phyloP scores from a whole-genome alignment of 2,329 filamentous ascomycete genomes.

The Eutypella sp. region DNA sequence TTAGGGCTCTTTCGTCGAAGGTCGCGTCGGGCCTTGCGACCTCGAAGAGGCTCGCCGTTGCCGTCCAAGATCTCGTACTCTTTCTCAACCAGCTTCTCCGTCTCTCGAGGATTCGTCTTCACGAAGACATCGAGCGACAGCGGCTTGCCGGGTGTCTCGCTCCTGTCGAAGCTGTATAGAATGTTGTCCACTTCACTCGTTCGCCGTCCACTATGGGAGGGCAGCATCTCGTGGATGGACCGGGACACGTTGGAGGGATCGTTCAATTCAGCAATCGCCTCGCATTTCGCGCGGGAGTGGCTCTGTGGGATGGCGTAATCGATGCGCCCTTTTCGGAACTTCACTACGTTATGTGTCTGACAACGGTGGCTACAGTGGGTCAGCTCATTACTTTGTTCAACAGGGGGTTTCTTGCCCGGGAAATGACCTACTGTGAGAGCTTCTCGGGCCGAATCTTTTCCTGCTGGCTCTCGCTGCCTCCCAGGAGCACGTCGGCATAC shows the following conservation, averaged over 20 bases:
- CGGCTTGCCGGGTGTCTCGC: constrained; percentile 33
- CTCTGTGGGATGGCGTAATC: constrained; percentile 19
- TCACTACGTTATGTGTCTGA: constrained; percentile 33
- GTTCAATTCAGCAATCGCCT: constrained; percentile 30
- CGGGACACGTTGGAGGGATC: constrained; percentile 29
- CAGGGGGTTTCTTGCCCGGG: neutral
- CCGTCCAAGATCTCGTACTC: constrained; percentile 44
- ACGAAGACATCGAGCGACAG: constrained; percentile 36
- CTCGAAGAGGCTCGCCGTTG: constrained; percentile 39
- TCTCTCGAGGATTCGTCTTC: constrained; percentile 33
- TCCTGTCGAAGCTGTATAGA: constrained; percentile 40
- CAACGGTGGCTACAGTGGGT: constrained; percentile 10
- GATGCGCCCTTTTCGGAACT: constrained; percentile 19
- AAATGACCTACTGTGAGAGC: constrained; percentile 28
- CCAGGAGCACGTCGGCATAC: constrained; percentile 6
- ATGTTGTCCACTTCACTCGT: constrained; percentile 28
- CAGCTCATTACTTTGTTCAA: constrained; percentile 2
- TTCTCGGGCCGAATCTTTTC: constrained; percentile 32
- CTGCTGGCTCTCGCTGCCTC: constrained; percentile 25
- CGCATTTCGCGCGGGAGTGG: constrained; percentile 29
- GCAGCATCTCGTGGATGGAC: constrained; percentile 30
- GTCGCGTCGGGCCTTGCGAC: constrained; percentile 37
- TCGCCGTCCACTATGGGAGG: constrained; percentile 17
- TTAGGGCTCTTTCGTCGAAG: constrained; percentile 29
- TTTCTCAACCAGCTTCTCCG: constrained; percentile 41